Evolutionary conservation across 768 basidiomycete species (phyloP), one percentile per base, ranked within the genome.

Genomic region (Tephrocybe sp.): DNA sequence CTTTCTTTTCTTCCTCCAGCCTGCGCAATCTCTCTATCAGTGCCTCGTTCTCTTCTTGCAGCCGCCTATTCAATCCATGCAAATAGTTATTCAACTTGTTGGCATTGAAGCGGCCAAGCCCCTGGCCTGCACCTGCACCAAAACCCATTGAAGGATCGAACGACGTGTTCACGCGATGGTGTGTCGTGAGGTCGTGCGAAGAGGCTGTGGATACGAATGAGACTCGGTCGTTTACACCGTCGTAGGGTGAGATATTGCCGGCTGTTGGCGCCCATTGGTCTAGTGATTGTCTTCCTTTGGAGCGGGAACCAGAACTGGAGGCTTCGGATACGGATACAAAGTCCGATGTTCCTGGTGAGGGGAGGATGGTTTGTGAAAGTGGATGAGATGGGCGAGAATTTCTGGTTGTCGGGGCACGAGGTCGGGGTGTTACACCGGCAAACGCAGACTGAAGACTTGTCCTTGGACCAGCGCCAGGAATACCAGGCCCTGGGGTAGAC

Each of bases 131-230:
- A 21, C 79, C 79, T 5, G 78, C 76, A 8, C 83, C 86, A 39
- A 87, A 82, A 12, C 88, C 89, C 62, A 90, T 82, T 1, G 84
- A 80, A 21, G 89, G 89, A 60, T 94, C 93, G 53, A 94, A 92
- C 7, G 91, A 93, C 11, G 90, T 89, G 60, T 96, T 95, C 48
- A 82, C 87, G 8, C 89, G 81, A 45, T 78, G 76, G 61, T 90
- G 84, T 5, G 85, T 83, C 2, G 90, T 91, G 34, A 96, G 73
- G 63, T 96, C 92, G 55, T 95, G 89, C 19, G 93, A 93, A 1
- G 91, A 92, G 1, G 88, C 81, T 1, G 87, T 91, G 3, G 91
- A 92, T 39, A 89, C 73, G 64, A 87, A 83, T 1, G 91, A 92
- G 0, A 75, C 80, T 32, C 79, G 74, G 52, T 85, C 86, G 9